These are phyloP conservation scores for Serendipita sp. DNA, from an alignment of 768 basidiomycete species.

Conservation along the genomic window DNA sequence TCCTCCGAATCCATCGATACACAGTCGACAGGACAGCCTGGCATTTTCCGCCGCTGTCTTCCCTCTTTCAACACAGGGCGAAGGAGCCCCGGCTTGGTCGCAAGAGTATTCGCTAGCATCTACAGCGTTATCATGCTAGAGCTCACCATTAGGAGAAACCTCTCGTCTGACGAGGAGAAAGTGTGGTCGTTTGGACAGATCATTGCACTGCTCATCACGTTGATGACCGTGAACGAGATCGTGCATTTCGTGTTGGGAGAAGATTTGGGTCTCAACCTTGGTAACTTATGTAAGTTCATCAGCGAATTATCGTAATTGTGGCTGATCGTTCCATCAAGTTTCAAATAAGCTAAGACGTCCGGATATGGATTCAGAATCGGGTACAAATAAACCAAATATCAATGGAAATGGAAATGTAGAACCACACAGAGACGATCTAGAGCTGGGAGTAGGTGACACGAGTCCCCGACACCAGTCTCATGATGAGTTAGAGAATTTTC, in stretches of 20 bases:
- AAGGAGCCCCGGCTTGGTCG: not conserved
- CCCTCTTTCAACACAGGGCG: not conserved
- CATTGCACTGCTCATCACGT: constrained; percentile 6
- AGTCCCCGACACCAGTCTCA: too few species aligned
- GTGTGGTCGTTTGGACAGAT: constrained; percentile 11
- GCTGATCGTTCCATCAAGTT: too few species aligned
- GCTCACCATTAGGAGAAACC: constrained; percentile 7
- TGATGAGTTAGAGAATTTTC: too few species aligned
- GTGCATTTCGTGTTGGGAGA: constrained; percentile 1
- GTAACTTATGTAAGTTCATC: too few species aligned
- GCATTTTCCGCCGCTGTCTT: not conserved
- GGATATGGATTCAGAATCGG: too few species aligned
- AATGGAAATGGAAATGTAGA: too few species aligned
- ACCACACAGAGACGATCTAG: too few species aligned
- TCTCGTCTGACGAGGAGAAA: constrained; percentile 3
- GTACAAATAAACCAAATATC: too few species aligned
- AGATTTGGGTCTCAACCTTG: too few species aligned
- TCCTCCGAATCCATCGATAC: not conserved
- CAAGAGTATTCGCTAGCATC: not conserved
- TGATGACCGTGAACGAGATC: constrained; percentile 9
- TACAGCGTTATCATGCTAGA: constrained; percentile 10
- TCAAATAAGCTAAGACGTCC: too few species aligned
- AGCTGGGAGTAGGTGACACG: too few species aligned
- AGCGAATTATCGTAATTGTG: too few species aligned
- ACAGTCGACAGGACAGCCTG: not conserved